phyloP scores from a whole-genome alignment of 208 protist species.

The Acanthamoeba rhysodes region DNA sequence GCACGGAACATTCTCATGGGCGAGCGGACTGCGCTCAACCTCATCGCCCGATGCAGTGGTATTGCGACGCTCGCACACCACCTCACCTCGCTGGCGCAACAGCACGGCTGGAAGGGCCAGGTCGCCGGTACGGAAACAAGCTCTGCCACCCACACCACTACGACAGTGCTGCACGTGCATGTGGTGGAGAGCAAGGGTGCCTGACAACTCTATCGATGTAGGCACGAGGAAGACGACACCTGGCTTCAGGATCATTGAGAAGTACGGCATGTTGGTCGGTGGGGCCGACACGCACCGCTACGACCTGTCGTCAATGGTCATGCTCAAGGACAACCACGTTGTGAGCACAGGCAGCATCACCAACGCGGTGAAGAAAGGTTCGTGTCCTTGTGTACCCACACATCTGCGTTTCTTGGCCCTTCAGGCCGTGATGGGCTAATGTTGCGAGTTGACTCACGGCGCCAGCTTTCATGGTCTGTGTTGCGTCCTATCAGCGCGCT shows the following conservation, averaged over 20 bases:
- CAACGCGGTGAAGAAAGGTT: constrained; percentile 83
- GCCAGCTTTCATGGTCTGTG: no score
- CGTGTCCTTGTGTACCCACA: neutral
- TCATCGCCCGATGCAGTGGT: constrained; percentile 87
- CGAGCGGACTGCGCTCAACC: constrained; percentile 91
- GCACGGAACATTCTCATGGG: constrained; percentile 89
- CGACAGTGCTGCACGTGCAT: no score
- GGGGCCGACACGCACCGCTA: constrained; percentile 91
- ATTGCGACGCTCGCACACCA: constrained; percentile 85
- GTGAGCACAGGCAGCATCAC: constrained; percentile 86
- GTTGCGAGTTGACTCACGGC: no score
- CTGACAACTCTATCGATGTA: no score
- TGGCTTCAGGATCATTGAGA: constrained; percentile 92
- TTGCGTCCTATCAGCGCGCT: constrained; percentile 16
- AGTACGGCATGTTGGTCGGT: constrained; percentile 92
- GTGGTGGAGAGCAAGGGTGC: neutral
- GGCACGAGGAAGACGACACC: constrained; percentile 94
- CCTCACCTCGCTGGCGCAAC: constrained; percentile 47
- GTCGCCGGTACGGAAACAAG: constrained; percentile 80
- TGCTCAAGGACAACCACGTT: constrained; percentile 95
- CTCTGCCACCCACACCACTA: no score
- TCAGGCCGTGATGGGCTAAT: no score
- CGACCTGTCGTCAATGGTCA: constrained; percentile 93
- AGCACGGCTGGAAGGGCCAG: constrained; percentile 80
- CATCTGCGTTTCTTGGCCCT: no score